phyloP scores from a whole-genome alignment of 192 early-diverging fungal species.

The Coemansia sp. region DNA sequence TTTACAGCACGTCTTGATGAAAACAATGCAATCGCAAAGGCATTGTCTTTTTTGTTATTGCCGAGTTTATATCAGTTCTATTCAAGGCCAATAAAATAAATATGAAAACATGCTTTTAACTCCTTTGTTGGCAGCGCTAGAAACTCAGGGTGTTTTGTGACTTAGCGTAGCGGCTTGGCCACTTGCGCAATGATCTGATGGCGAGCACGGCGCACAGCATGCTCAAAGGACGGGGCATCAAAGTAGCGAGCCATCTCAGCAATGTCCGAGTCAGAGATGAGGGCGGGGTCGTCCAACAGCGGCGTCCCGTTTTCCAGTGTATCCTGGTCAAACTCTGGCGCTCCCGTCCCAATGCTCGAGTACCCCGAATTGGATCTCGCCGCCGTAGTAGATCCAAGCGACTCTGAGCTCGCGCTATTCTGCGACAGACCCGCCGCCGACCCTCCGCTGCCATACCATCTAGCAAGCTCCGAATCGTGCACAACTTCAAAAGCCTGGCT shows the following conservation, averaged over 20 bases:
- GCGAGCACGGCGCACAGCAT: constrained; percentile 53
- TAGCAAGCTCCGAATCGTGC: constrained; percentile 33
- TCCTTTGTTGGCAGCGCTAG: background rate
- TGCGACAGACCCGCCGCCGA: background rate
- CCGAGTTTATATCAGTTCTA: background rate
- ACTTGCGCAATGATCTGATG: constrained; percentile 52
- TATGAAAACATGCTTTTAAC: background rate
- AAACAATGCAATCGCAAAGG: background rate
- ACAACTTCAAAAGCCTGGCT: constrained; percentile 27
- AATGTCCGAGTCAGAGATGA: constrained; percentile 38
- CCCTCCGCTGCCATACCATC: constrained; percentile 19
- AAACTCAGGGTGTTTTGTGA: background rate
- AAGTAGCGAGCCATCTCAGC: constrained; percentile 41
- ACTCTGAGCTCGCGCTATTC: background rate
- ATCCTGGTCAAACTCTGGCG: constrained; percentile 10
- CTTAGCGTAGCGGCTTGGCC: constrained; percentile 15
- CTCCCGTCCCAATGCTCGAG: constrained; percentile 6
- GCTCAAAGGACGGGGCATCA: constrained; percentile 50
- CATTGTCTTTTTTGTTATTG: background rate
- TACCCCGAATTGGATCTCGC: background rate
- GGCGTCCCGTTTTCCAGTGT: constrained; percentile 31
- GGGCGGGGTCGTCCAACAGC: constrained; percentile 24
- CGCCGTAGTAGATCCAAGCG: background rate
- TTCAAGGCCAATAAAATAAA: background rate
- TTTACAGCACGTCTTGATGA: background rate